Evolutionary conservation across 352 stramenopile species (phyloP).

Genomic region (Pythium chondricola): DNA sequence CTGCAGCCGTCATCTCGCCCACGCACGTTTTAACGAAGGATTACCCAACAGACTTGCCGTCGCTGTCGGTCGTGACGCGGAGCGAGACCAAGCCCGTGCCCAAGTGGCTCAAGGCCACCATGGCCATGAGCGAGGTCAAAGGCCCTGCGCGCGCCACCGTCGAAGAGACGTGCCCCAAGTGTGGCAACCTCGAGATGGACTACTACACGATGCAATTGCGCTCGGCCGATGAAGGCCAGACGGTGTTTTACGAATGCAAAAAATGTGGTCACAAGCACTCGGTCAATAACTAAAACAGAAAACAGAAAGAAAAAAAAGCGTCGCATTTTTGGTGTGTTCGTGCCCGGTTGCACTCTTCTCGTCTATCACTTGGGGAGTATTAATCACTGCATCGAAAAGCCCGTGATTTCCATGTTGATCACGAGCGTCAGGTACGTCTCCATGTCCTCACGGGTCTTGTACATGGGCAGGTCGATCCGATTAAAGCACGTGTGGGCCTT

Average conservation of each 20-base stretch:
- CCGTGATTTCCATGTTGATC: conserved; percentile 97
- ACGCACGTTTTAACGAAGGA: not conserved
- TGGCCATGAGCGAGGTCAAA: conserved; percentile 74
- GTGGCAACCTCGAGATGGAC: conserved; percentile 93
- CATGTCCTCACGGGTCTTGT: conserved; percentile 73
- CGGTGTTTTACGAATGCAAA: conserved; percentile 99
- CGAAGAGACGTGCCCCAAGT: conserved; percentile 98
- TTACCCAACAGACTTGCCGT: conserved; percentile 54
- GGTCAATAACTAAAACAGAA: conserved; percentile 85
- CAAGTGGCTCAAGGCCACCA: conserved; percentile 75
- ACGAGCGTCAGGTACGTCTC: conserved; percentile 95
- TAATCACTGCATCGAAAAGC: conserved; percentile 96
- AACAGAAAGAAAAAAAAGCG: not conserved
- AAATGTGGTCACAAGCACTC: conserved; percentile 92
- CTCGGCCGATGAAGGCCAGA: conserved; percentile 98
- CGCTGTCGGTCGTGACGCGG: conserved; percentile 61
- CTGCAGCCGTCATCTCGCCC: not conserved
- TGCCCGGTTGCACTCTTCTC: not conserved
- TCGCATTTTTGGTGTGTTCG: not conserved
- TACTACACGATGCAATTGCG: conserved; percentile 99
- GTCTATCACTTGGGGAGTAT: not conserved
- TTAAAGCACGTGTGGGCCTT: conserved; percentile 89
- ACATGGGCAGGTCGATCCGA: conserved; percentile 79
- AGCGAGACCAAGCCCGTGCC: conserved; percentile 73
- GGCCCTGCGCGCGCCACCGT: conserved; percentile 91